These are phyloP conservation scores for Beauveria medogensis DNA, from an alignment of 2,329 filamentous ascomycete species.

Conservation along the genomic window DNA sequence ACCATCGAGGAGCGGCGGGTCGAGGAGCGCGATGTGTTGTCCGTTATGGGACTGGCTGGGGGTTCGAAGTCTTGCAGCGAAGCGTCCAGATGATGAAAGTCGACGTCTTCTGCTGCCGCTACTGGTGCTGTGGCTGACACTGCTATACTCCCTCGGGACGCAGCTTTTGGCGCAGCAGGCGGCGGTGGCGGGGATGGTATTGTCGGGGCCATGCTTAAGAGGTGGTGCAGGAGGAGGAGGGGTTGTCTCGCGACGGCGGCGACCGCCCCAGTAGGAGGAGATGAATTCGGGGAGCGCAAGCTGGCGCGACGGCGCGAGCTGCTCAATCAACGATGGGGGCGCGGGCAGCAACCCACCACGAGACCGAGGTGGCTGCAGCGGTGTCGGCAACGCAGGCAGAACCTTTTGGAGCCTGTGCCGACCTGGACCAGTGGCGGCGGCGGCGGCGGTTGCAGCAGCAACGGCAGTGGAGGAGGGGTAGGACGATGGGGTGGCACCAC, in stretches of 20 bases:
- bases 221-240: background rate
- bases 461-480: background rate
- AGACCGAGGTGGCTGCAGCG: background rate
- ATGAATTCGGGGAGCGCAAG: slow-evolving; percentile 6
- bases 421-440: background rate
- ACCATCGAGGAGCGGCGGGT: slow-evolving; percentile 24
- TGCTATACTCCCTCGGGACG: background rate
- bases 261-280: background rate
- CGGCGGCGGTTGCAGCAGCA: slow-evolving; percentile 7
- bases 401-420: background rate
- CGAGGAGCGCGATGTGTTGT: slow-evolving; percentile 9
- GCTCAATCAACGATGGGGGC: background rate
- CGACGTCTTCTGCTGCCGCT: slow-evolving; percentile 14
- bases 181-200: background rate
- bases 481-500: background rate
- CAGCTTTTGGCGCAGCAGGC: background rate
- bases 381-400: slow-evolving; percentile 1
- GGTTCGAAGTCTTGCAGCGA: slow-evolving; percentile 49
- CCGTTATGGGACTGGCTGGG: slow-evolving; percentile 29
- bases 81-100: slow-evolving; percentile 39
- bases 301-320: slow-evolving; percentile 1
- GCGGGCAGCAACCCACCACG: background rate
- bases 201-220: background rate
- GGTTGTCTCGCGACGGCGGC: background rate
- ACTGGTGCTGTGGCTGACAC: slow-evolving; percentile 11